Base-by-base conservation (phyloP, 768 basidiomycete species). In the Leccinum aurantiacum region DNA sequence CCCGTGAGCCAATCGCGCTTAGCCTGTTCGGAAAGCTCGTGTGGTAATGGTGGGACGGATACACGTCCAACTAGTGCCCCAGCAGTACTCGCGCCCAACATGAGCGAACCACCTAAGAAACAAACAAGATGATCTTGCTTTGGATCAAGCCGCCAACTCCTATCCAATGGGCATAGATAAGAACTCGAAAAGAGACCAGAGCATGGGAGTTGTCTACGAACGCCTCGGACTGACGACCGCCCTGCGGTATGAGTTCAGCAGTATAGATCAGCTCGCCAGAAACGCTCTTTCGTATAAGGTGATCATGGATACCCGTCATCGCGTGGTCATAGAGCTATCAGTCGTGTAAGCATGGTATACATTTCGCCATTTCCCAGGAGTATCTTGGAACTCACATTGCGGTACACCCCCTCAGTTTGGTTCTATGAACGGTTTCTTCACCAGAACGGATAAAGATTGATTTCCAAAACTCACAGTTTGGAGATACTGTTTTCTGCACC, bases 81-180 rank as follows among this genome's bases (percentile, higher is more conserved):
- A 3, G 85, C 76, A 2, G 79, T 83, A 3, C 90, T 91, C 14
- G 93, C 91, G 13, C 95, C 94, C 3, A 98, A 83, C 81, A 98
- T 86, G 58, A 98, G 83, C 1, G 91, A 91, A 3, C 94, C 95
- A 19, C 89, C 93, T 35, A 98, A 78, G 84, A 97, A 98, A 75
- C 95, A 98, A 3, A 91, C 94, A 35, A 98, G 84, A 71, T 97
- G 95, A 70, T 98, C 95, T 77, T 98, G 95, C 71, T 97, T 96
- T 10, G 91, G 91, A 10, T 80, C 80, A 27, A 91, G 76, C 17
- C 83, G 82, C 93, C 92, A 95, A 35, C 78, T 76, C 25, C 91
- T 91, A 64, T 29, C 15, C 54, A 54, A 41, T 6, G 38, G 52
- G 19, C 31, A n/a, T 19, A 29, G 29, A 24, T 62, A 52, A 68